phyloP scores from a whole-genome alignment of 2,329 filamentous ascomycete species.

The Zymoseptoria brevis region DNA sequence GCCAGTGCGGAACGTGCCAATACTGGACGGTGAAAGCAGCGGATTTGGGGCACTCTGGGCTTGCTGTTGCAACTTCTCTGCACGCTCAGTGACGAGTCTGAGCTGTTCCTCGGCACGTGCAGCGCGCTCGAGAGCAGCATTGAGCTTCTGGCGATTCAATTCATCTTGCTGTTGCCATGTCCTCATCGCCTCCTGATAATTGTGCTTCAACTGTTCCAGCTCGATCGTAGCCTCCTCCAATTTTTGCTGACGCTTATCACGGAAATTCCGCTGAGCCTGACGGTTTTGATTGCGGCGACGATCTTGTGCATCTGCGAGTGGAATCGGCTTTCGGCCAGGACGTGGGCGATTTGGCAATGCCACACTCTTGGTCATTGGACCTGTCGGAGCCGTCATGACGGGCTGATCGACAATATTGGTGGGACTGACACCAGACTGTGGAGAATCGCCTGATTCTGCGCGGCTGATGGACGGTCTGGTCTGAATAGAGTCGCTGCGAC shows the following conservation, averaged over 20 bases:
- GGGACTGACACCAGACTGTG: background rate
- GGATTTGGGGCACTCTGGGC: background rate
- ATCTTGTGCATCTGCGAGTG: constrained; percentile 78
- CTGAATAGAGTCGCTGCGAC: background rate
- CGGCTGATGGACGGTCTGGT: background rate
- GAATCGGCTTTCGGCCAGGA: constrained; percentile 75
- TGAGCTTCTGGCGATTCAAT: background rate
- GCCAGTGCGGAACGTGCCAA: background rate
- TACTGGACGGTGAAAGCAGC: background rate
- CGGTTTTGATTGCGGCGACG: constrained; percentile 94
- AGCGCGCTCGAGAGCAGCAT: constrained; percentile 2
- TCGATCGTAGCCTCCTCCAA: constrained; percentile 42
- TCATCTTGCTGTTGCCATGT: background rate
- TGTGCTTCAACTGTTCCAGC: constrained; percentile 38
- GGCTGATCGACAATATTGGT: background rate
- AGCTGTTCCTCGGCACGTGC: constrained; percentile 5
- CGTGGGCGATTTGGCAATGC: constrained; percentile 38
- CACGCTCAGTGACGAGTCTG: background rate
- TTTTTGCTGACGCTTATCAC: constrained; percentile 75
- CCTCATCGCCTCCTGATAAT: background rate
- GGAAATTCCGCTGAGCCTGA: constrained; percentile 81
- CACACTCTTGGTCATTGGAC: constrained; percentile 33
- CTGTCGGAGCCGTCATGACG: constrained; percentile 11
- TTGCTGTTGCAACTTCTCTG: constrained; percentile 1
- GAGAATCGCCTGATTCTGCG: background rate